Conservation (phyloP, 2,329 filamentous ascomycete genomes). For the Huntiella abstrusa region DNA sequence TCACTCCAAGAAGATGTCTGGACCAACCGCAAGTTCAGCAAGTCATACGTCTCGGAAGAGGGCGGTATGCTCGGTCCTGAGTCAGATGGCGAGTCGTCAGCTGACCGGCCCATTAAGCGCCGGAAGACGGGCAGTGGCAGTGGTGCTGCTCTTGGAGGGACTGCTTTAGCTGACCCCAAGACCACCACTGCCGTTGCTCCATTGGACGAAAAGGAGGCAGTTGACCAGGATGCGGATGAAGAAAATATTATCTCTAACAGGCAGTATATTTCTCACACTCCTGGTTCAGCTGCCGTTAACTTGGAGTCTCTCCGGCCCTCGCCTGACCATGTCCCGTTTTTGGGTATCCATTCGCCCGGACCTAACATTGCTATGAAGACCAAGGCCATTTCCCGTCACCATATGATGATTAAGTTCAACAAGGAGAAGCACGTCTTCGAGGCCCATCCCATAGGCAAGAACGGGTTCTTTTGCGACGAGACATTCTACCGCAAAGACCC, state of each 20-base stretch:
- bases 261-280: slow-evolving; percentile 41
- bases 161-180: neutral
- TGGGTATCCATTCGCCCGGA: slow-evolving; percentile 54
- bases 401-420: slow-evolving; percentile 56
- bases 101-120: slow-evolving; percentile 16
- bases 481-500: slow-evolving; percentile 34
- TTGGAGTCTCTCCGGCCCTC: slow-evolving; percentile 40
- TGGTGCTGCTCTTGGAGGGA: neutral
- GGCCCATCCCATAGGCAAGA: slow-evolving; percentile 39
- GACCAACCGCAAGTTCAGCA: slow-evolving; percentile 37
- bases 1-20: slow-evolving; percentile 25
- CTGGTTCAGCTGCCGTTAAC: slow-evolving; percentile 39
- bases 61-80: slow-evolving; percentile 49
- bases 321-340: slow-evolving; percentile 41
- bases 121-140: neutral
- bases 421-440: slow-evolving; percentile 43
- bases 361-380: slow-evolving; percentile 42
- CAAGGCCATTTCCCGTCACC: slow-evolving; percentile 54
- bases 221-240: slow-evolving; percentile 15
- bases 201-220: neutral
- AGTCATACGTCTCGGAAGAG: slow-evolving; percentile 49
- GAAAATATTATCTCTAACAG: slow-evolving; percentile 35
- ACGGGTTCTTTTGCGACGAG: slow-evolving; percentile 52
- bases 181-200: neutral
- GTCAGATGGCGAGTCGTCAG: slow-evolving; percentile 34